Base-by-base conservation (phyloP, 768 basidiomycete species). In the Rhodosporidiobolus odoratus region DNA sequence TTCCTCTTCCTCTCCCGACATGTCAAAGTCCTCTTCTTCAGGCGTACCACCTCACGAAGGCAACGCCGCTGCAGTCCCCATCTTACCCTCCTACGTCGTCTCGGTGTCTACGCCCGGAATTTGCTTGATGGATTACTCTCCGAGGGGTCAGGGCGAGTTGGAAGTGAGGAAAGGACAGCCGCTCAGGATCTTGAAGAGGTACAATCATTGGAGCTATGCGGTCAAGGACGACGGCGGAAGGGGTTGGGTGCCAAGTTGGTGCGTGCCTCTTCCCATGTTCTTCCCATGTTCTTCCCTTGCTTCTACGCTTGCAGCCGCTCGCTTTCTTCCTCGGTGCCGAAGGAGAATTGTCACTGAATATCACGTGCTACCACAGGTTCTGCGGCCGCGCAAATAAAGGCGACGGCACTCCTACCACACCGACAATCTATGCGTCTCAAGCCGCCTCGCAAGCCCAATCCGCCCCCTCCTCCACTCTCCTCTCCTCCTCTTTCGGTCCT, bases 211-310 rank as follows among this genome's bases (percentile, higher is more conserved):
- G 76, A 69, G 63, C 21, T 77, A 77, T 41, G 91, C 91, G 73
- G 92, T 97, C 77, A 93, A 94, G 80, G 91, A 96, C 77, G 88
- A 90, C 30, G 95, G 95, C 53, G 90, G 92, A 80, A 86, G 95
- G 72, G 95, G 95, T 45, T 98, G 95, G 95, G 92, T 96, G 32
- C 94, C 94, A 84, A 92, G 91, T 32, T 98, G 95, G 95, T 95
- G 41, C 40, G 69, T 65, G 25, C 3, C 23, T 61, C 21, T 34
- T 9, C 47, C 54, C 25, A 25, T 5, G n/a, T n/a, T n/a, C n/a
- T n/a, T n/a, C n/a, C n/a, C n/a, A n/a, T 2, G 41, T 30, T 58
- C n/a, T 35, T 30, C 25, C 53, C n/a, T 35, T 21, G 34, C 62
- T 41, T 7, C n/a, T 16, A 13, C 17, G n/a, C n/a, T n/a, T n/a